phyloP scores from a whole-genome alignment of 345 rosid species.

The Salix dunnii region DNA sequence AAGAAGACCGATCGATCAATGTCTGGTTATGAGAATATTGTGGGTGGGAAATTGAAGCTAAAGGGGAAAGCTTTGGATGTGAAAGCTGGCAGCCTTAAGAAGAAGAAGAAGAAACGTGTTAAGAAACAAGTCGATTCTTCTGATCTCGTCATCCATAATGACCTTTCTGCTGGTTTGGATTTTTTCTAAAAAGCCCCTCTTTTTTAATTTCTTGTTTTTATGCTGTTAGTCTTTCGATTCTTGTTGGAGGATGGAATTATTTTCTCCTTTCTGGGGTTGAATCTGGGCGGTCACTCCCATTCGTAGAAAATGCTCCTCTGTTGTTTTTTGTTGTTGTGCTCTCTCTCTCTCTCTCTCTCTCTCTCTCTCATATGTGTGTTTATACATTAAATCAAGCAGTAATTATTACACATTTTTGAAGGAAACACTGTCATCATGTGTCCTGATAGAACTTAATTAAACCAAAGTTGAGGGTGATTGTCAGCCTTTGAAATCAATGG shows the following conservation, averaged over 20 bases:
- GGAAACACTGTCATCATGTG: too few species aligned
- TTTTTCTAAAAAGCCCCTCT: background rate
- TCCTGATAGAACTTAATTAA: too few species aligned
- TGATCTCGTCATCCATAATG: conserved; percentile 27
- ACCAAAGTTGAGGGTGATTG: too few species aligned
- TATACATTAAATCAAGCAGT: too few species aligned
- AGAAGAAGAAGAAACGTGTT: conserved; percentile 76
- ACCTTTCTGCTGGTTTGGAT: conserved; percentile 44
- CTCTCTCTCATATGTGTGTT: too few species aligned
- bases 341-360: too few species aligned
- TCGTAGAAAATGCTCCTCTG: too few species aligned
- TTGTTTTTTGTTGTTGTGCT: too few species aligned
- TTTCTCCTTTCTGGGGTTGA: too few species aligned
- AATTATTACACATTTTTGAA: too few species aligned
- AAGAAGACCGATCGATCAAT: conserved; percentile 18
- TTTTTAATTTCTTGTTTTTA: background rate
- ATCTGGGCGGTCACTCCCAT: too few species aligned
- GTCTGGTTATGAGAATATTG: conserved; percentile 71
- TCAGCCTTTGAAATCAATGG: background rate
- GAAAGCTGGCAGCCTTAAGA: conserved; percentile 78
- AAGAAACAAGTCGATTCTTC: conserved; percentile 42
- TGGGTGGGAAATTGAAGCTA: conserved; percentile 86
- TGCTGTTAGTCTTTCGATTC: background rate
- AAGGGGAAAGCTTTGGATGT: conserved; percentile 95
- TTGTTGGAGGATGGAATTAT: background rate